Base-by-base conservation (phyloP, 2,329 filamentous ascomycete species). In the Neonectria coccinea region DNA sequence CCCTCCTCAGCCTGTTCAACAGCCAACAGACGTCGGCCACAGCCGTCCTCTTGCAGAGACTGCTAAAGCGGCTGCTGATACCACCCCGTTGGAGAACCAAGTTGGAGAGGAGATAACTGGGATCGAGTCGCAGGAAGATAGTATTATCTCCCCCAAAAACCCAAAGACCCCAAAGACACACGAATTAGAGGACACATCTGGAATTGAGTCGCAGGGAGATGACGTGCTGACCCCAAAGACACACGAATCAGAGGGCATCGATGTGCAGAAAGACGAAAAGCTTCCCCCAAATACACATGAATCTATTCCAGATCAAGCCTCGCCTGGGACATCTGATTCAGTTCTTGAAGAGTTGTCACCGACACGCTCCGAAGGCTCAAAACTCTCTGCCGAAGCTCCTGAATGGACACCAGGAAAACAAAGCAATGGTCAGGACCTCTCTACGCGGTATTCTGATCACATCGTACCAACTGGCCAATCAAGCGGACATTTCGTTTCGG, bases 241-340 rank as follows among this genome's bases (percentile, higher is more conserved):
- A 6, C 25, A 25, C 25, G 25, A 25, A 25, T 5, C 5, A 67
- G 60, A 68, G 64, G 66, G 73, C 51, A 50, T 41, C 18, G 33
- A 55, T 29, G 12, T 12, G 27, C 56, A 54, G 14, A 39, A 39
- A 20, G 39, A 25, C 25, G 33, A 70, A 7, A 54, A 74, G 42
- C 67, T 73, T 64, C 62, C 64, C n/a, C 70, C 71, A 8, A 54
- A 73, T 33, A 71, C 68, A 29, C 60, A 64, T 20, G 60, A 56
- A 5, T 70, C 73, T 29, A 48, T 59, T 14, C 68, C 67, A 9
- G 25, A 51, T 9, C 44, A 18, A 11, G 16, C 10, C 39, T 10
- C 44, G 18, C 56, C 55, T 10, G 25, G n/a, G 29, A 12, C 6
- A 16, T n/a, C 16, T 9, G 20, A n/a, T 11, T 9, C 27, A 29